A percentile compares a stretch with the other conserved stretches of the same genome.
Evolutionary conservation across 306 rosid species (phyloP).

Genomic region (Corylus americana): DNA sequence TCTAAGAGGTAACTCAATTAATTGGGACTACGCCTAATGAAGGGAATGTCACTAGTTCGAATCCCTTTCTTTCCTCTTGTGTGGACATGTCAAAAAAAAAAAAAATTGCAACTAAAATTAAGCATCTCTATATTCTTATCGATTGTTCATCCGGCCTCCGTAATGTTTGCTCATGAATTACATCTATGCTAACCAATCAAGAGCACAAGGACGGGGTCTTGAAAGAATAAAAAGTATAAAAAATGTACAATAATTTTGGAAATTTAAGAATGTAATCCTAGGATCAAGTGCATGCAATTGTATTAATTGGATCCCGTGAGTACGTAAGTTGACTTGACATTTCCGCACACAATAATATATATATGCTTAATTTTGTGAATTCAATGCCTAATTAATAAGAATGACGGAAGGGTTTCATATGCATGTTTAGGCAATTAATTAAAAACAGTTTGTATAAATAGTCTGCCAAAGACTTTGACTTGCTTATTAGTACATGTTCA

Average conservation of each 20-base stretch:
- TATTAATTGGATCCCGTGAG: neutral
- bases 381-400: neutral
- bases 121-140: too few relatives aligned
- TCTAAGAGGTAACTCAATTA: too few relatives aligned
- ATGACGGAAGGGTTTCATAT: neutral
- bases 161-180: conserved; percentile 23
- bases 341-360: neutral
- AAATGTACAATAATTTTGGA: neutral
- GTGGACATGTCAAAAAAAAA: too few relatives aligned
- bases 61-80: too few relatives aligned
- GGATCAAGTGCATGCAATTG: conserved; percentile 11
- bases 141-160: too few relatives aligned
- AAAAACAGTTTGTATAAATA: neutral
- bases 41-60: too few relatives aligned
- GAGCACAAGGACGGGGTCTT: too few relatives aligned
- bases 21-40: too few relatives aligned
- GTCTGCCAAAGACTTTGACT: conserved; percentile 4
- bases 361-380: conserved; percentile 6
- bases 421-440: conserved; percentile 19
- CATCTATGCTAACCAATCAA: conserved; percentile 22
- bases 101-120: too few relatives aligned
- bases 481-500: neutral
- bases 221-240: too few relatives aligned
- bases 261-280: neutral
- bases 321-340: neutral